A percentile compares a stretch with the other conserved stretches of the same genome.
Evolutionary conservation across 2,329 filamentous ascomycete genomes (phyloP).

Genomic region (Fusarium citri): DNA sequence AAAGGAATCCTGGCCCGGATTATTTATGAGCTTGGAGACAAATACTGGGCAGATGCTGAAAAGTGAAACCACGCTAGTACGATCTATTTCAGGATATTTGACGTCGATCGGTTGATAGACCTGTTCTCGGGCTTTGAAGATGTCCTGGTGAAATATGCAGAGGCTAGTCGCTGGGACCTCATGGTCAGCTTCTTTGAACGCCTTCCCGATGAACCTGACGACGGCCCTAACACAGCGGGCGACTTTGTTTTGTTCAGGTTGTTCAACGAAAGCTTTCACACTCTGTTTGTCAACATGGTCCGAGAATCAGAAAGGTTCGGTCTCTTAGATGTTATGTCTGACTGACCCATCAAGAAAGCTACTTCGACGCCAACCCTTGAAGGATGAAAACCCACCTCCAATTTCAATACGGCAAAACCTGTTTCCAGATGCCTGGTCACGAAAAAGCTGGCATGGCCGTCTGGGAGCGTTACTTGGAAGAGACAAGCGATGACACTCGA

Average conservation of each 20-base stretch:
- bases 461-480: background rate
- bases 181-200: background rate
- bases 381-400: background rate
- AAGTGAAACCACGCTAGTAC: background rate
- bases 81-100: background rate
- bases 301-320: background rate
- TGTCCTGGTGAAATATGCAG: background rate
- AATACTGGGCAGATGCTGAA: background rate
- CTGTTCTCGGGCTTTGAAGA: background rate
- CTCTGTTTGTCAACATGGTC: background rate
- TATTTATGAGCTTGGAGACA: background rate
- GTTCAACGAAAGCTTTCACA: background rate
- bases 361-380: background rate
- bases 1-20: background rate
- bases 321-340: background rate
- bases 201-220: background rate
- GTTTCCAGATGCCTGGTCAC: background rate
- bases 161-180: background rate
- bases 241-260: background rate
- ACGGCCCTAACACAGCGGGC: background rate
- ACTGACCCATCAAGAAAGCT: background rate
- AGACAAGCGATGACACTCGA: background rate
- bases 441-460: background rate
- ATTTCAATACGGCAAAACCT: background rate
- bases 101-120: background rate